These are phyloP conservation scores for Cokeromyces recurvatus DNA, from an alignment of 371 early-diverging fungal genomes.

Conservation along the genomic window DNA sequence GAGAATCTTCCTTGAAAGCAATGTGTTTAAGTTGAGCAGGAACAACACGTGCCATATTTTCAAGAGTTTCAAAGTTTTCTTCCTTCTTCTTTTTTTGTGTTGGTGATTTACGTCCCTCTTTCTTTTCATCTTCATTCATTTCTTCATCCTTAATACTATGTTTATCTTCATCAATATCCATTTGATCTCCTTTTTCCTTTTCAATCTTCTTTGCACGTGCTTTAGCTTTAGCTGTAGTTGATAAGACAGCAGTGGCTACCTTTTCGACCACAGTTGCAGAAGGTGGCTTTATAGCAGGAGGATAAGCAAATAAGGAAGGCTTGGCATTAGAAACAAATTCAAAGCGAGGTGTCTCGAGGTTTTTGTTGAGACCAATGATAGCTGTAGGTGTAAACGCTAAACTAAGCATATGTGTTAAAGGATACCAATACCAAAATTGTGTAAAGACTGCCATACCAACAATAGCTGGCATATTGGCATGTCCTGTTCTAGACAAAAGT, in stretches of 20 bases:
- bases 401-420: constrained; percentile 91
- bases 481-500: constrained; percentile 84
- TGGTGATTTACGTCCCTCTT: constrained; percentile 23
- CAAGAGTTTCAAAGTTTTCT: constrained; percentile 65
- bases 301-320: constrained; percentile 91
- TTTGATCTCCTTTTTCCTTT: constrained; percentile 58
- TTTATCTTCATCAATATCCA: constrained; percentile 54
- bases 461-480: constrained; percentile 90
- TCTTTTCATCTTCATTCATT: constrained; percentile 35
- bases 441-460: constrained; percentile 96
- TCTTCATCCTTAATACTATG: constrained; percentile 38
- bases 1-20: constrained; percentile 74
- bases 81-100: constrained; percentile 61
- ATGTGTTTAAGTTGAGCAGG: constrained; percentile 85
- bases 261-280: constrained; percentile 60
- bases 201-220: constrained; percentile 85
- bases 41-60: constrained; percentile 87
- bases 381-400: constrained; percentile 94
- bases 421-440: constrained; percentile 99
- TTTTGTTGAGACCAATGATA: constrained; percentile 89
- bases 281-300: constrained; percentile 73
- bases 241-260: constrained; percentile 89
- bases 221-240: constrained; percentile 92
- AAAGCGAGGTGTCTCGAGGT: constrained; percentile 85
- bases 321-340: constrained; percentile 80